Evolutionary conservation across 1,139 yeast species (phyloP).

Genomic region (Arxiozyma bovina): DNA sequence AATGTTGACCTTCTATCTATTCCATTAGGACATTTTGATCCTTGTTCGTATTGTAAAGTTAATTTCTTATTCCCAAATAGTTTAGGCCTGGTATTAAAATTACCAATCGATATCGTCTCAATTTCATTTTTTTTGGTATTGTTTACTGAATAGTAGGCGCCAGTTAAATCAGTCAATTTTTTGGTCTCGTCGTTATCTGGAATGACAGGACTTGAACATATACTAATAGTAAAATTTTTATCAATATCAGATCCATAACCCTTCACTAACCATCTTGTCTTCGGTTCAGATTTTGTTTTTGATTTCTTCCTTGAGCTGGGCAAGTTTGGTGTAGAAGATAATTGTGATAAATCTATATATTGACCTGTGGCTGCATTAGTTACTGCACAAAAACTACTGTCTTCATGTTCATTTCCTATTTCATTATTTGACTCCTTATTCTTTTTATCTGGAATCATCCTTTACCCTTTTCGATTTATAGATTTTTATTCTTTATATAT

Average conservation of each 20-base stretch:
- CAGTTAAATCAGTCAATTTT: slow-evolving; percentile 40
- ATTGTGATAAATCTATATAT: slow-evolving; percentile 27
- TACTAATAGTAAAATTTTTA: slow-evolving; percentile 67
- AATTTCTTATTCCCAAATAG: slow-evolving; percentile 39
- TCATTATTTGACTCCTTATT: neutral
- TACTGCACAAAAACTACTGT: slow-evolving; percentile 28
- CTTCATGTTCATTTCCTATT: neutral
- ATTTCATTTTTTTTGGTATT: slow-evolving; percentile 12
- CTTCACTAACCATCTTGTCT: slow-evolving; percentile 48
- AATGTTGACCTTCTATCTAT: slow-evolving; percentile 54
- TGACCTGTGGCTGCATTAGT: slow-evolving; percentile 28
- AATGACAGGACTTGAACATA: slow-evolving; percentile 49
- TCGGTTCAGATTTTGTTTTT: slow-evolving; percentile 3
- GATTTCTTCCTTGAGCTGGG: slow-evolving; percentile 4
- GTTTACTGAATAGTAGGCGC: slow-evolving; percentile 47
- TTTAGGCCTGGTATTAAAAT: slow-evolving; percentile 48
- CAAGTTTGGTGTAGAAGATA: slow-evolving; percentile 25
- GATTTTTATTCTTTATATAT: neutral
- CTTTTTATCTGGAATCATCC: neutral
- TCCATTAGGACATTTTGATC: slow-evolving; percentile 54
- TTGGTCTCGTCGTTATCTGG: slow-evolving; percentile 28
- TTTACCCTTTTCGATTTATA: neutral
- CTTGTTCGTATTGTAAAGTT: slow-evolving; percentile 60
- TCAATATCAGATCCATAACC: slow-evolving; percentile 66
- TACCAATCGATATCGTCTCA: slow-evolving; percentile 57